Base-by-base conservation (phyloP, 1,284 basidiomycete species). In the Leccinum proliferum region DNA sequence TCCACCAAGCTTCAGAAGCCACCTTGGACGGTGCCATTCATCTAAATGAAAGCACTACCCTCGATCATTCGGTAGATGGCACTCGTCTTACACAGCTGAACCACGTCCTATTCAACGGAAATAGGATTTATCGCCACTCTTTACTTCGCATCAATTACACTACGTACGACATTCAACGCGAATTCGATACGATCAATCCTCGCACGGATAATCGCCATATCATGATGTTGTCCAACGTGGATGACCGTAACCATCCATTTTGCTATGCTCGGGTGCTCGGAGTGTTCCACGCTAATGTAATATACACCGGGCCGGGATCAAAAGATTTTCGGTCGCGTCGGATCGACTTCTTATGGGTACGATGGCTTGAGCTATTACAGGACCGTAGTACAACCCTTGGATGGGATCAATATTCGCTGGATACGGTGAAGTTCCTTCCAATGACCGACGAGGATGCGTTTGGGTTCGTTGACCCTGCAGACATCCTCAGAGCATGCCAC, bases 371-470 rank as follows among this genome's bases (percentile, higher is more conserved):
- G 18, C 10, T 53, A 11, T 14, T 60, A 10, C 25, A 55, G n/a
- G 57, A 62, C 11, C 39, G 39, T 39, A 39, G 39, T 39, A 39
- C 39, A 39, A 21, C 25, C 10, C 15, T 48, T 14, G 25, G 60
- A 11, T 60, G 53, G 66, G 18, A 59, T 4, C 5, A 48, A 6
- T 4, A 14, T 15, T 5, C 46, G 12, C 43, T 65, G 2, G 59
- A 62, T 15, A 25, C 1, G 2, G 34, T 37, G 2, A 43, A n/a
- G 7, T 67, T 67, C 39, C 3, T 63, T 2, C 61, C 57, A 4
- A 65, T 67, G 60, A 29, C 4, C 5, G 18, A 58, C 1, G 5
- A 5, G 1, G 57, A 53, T 48, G 46, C 46, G 46, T 48, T 48
- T 48, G 46, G 46, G 46, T 48, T 48, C 18, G 46, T 48, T 48